Evolutionary conservation across 2,329 filamentous ascomycete species (phyloP).

Genomic region (Cytospora schulzeri): DNA sequence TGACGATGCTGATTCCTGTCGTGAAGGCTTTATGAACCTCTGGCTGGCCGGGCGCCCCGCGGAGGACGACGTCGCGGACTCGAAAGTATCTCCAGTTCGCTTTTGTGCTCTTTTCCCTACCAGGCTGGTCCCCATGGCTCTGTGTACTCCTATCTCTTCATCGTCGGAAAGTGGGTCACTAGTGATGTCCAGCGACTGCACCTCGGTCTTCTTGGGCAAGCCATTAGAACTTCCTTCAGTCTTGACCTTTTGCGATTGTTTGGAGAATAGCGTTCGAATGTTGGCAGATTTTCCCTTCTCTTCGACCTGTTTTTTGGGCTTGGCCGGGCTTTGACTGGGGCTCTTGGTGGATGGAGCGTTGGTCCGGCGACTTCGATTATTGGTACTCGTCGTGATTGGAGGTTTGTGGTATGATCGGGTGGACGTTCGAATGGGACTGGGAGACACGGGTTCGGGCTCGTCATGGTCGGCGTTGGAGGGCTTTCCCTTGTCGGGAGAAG

Average conservation of each 20-base stretch:
- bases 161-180: constrained; percentile 64
- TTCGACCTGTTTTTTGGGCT: constrained; percentile 44
- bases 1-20: constrained; percentile 33
- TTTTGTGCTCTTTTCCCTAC: constrained; percentile 60
- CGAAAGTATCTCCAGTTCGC: constrained; percentile 45
- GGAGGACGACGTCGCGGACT: constrained; percentile 33
- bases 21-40: constrained; percentile 52
- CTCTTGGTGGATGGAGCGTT: constrained; percentile 37
- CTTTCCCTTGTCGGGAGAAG: constrained; percentile 48
- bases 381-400: constrained; percentile 11
- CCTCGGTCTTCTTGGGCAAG: constrained; percentile 30
- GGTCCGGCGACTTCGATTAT: constrained; percentile 33
- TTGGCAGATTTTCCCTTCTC: constrained; percentile 59
- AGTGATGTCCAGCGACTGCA: constrained; percentile 46
- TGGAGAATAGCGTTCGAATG: constrained; percentile 62
- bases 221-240: constrained; percentile 38
- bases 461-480: constrained; percentile 32
- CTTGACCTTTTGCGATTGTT: constrained; percentile 56
- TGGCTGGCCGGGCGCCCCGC: constrained; percentile 45
- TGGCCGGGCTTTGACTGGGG: constrained; percentile 48
- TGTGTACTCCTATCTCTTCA: constrained; percentile 56
- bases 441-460: constrained; percentile 40
- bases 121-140: constrained; percentile 53
- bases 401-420: constrained; percentile 29
- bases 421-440: constrained; percentile 45